Percentiles rank a stretch among this genome's conserved stretches.
Conservation (phyloP, 345 rosid species). For the Hypericum perforatum region DNA sequence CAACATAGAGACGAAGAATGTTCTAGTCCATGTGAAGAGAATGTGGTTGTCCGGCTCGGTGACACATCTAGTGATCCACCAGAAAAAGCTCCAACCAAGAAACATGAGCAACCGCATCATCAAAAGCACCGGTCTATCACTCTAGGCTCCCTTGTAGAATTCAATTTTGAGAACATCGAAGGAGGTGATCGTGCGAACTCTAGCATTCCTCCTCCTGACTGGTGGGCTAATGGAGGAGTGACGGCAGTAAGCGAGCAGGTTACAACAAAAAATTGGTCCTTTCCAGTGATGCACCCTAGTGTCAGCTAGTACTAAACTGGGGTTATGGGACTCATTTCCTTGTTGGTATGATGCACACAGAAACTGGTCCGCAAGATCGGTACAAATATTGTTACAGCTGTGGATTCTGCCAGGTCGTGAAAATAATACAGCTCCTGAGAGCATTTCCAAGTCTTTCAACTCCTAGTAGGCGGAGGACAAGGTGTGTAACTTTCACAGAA, state of each 20-base stretch:
- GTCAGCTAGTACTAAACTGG: constrained; percentile 30
- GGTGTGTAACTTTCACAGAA: too few relatives aligned
- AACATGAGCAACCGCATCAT: constrained; percentile 23
- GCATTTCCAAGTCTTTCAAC: too few relatives aligned
- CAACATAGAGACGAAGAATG: constrained; percentile 15
- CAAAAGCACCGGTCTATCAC: constrained; percentile 38
- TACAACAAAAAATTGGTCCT: constrained; percentile 54
- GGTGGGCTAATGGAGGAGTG: constrained; percentile 47
- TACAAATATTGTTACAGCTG: too few relatives aligned
- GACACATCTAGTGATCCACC: constrained; percentile 19
- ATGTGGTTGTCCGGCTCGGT: constrained; percentile 10
- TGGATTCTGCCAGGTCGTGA: too few relatives aligned
- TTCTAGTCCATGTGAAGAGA: constrained; percentile 15
- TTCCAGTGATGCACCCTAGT: constrained; percentile 64
- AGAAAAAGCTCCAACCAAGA: constrained; percentile 24
- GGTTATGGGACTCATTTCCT: too few relatives aligned
- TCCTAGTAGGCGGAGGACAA: too few relatives aligned
- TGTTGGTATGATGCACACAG: too few relatives aligned
- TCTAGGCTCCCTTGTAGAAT: constrained; percentile 52
- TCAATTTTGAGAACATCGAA: constrained; percentile 51
- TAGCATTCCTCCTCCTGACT: constrained; percentile 20
- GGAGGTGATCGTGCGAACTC: constrained; percentile 37
- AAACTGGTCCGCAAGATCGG: too few relatives aligned
- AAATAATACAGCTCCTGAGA: too few relatives aligned
- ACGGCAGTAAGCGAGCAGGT: constrained; percentile 32